Base-by-base conservation (phyloP, 208 protist species). In the Herpetomonas samuelpessoai region DNA sequence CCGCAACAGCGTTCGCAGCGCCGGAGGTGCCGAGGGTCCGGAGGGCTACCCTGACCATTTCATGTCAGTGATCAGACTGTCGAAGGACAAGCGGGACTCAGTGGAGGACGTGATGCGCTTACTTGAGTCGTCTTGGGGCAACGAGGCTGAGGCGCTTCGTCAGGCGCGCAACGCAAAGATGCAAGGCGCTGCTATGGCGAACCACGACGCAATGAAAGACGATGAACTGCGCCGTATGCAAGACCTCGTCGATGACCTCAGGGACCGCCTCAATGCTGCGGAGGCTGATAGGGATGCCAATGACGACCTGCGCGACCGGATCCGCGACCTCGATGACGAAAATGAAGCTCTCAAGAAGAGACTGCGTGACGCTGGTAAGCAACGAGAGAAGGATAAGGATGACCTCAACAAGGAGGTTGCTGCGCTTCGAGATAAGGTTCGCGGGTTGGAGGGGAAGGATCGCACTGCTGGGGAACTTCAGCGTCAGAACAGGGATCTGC, bases 71-170 rank as follows among this genome's bases (percentile, higher is more conserved):
- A 38, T 49, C 57, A 72, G 62, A 30, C 56, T 75, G 27, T 66
- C 64, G 22, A 80, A 80, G 39, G 69, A 81, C 49, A 81, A 71
- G 39, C 65, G 63, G 0, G 75, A 81, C 27, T 76, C 60, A 57
- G 51, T 76, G 14, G 75, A 81, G 25, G 75, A 81, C 64, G 41
- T 81, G 31, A 76, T 81, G 69, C 58, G 65, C 21, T 16, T 63
- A 38, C 62, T 81, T 38, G 75, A 81, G 57, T 26, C 64, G 29
- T 53, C 75, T 44, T 81, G 75, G 75, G 49, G 55, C 25, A 58
- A 38, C 12, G 74, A 80, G 56, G 68, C 70, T 30, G 74, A 72
- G 22, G 39, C 30, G 7, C 69, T 66, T 48, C 66, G 56, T 27
- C 49, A 72, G 55, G 10, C 71, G 2, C 65, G 68, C 35, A 72